These are phyloP conservation scores for Monascus ruber DNA, from an alignment of 2,329 filamentous ascomycete genomes.

Conservation along the genomic window DNA sequence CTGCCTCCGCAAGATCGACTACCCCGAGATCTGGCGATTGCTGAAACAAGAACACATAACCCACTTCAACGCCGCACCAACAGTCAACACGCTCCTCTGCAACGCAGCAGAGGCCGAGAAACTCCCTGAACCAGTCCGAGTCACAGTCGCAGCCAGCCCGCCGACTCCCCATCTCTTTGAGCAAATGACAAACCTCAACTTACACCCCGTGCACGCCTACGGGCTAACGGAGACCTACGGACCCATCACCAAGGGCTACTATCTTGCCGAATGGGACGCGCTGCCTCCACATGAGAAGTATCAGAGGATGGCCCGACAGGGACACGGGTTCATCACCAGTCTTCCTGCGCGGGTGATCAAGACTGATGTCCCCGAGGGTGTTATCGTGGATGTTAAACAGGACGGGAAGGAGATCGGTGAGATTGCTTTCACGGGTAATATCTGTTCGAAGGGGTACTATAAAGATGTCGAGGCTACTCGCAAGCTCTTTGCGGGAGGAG, in stretches of 20 bases:
- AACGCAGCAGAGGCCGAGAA: slow-evolving; percentile 61
- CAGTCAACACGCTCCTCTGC: slow-evolving; percentile 89
- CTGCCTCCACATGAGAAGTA: slow-evolving; percentile 68
- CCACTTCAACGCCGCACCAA: slow-evolving; percentile 92
- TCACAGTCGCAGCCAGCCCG: slow-evolving; percentile 86
- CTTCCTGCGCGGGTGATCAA: slow-evolving; percentile 74
- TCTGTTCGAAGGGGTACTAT: slow-evolving; percentile 84
- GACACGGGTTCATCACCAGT: slow-evolving; percentile 78
- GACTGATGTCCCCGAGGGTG: slow-evolving; percentile 56
- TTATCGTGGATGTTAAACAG: slow-evolving; percentile 54
- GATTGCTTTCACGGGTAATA: slow-evolving; percentile 81
- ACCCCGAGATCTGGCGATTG: slow-evolving; percentile 80
- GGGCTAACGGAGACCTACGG: slow-evolving; percentile 84
- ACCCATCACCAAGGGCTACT: slow-evolving; percentile 87
- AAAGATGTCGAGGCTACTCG: slow-evolving; percentile 76
- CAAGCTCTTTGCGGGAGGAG: slow-evolving; percentile 79
- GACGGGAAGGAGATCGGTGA: slow-evolving; percentile 70
- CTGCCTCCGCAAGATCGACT: slow-evolving; percentile 89
- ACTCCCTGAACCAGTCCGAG: slow-evolving; percentile 60
- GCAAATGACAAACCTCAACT: slow-evolving; percentile 78
- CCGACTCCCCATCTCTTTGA: slow-evolving; percentile 85
- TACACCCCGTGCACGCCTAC: slow-evolving; percentile 88
- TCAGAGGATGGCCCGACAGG: slow-evolving; percentile 82
- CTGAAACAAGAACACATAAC: slow-evolving; percentile 79
- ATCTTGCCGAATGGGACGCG: slow-evolving; percentile 71